Percentiles rank a stretch among this genome's conserved stretches.
phyloP scores from a whole-genome alignment of 805 yeast species.

The Candida sithepensis region DNA sequence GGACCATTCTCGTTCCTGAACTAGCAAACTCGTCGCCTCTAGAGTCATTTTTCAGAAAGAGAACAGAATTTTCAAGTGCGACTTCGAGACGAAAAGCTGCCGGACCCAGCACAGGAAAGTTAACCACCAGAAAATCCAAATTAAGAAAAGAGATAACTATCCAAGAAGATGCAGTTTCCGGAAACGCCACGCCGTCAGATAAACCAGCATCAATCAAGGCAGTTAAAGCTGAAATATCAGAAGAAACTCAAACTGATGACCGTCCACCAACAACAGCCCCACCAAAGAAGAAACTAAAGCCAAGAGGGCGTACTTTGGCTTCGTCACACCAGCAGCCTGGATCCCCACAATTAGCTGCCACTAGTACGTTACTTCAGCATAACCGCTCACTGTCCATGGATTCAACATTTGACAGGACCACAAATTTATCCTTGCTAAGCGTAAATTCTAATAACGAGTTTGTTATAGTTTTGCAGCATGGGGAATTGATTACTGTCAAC shows the following conservation, averaged over 20 bases:
- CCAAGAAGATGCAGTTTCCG: conserved; percentile 4
- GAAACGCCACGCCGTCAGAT: neutral
- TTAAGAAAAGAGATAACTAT: conserved; percentile 7
- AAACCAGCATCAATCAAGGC: neutral
- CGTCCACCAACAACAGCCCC: neutral
- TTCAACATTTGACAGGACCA: conserved; percentile 30
- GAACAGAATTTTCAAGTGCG: conserved; percentile 36
- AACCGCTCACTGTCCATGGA: conserved; percentile 29
- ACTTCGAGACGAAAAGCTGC: conserved; percentile 31
- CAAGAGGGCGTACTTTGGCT: conserved; percentile 11
- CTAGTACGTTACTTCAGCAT: neutral
- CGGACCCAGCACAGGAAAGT: conserved; percentile 7
- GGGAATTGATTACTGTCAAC: conserved; percentile 45
- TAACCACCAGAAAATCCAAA: conserved; percentile 16
- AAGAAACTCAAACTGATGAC: no score
- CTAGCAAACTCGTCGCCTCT: conserved; percentile 38
- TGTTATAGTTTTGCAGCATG: conserved; percentile 48
- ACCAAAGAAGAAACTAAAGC: conserved; percentile 3
- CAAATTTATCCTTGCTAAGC: conserved; percentile 26
- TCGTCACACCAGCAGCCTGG: conserved; percentile 1
- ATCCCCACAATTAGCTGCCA: neutral
- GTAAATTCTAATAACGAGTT: conserved; percentile 39
- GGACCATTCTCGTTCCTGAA: conserved; percentile 45
- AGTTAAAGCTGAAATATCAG: neutral
- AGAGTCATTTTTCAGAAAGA: conserved; percentile 59